These are phyloP conservation scores for Cymbopogon citratus DNA, from an alignment of 176 grass and related monocot genomes.

Conservation along the genomic window DNA sequence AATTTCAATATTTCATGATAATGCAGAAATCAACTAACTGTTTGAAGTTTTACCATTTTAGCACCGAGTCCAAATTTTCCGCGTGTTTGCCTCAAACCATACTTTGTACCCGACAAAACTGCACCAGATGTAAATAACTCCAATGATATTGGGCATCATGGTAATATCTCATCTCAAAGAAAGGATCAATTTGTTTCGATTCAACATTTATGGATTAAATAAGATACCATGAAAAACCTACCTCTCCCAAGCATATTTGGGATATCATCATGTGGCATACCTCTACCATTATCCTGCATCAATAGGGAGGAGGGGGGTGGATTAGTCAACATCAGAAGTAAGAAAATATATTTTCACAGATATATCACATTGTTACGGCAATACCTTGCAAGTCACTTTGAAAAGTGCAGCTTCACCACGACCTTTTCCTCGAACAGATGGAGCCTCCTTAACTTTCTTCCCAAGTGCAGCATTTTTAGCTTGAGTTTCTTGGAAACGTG, in stretches of 20 bases:
- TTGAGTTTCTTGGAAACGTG: constrained; percentile 85
- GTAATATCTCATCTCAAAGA: neutral
- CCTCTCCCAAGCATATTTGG: constrained; percentile 99
- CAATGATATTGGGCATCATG: constrained; percentile 9
- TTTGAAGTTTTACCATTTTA: constrained; percentile 65
- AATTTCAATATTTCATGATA: neutral
- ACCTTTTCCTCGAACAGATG: constrained; percentile 53
- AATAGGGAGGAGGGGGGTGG: neutral
- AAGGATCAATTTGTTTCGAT: neutral
- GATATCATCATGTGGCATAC: constrained; percentile 99
- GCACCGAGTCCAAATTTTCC: constrained; percentile 98
- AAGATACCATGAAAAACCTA: constrained; percentile 30
- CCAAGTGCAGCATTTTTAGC: constrained; percentile 69
- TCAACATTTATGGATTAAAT: neutral
- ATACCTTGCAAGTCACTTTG: constrained; percentile 94
- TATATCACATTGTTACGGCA: neutral
- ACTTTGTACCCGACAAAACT: constrained; percentile 96
- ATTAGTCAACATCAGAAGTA: neutral
- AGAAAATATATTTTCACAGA: constrained; percentile 5
- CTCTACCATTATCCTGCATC: constrained; percentile 82
- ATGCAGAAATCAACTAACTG: neutral
- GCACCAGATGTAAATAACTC: constrained; percentile 36
- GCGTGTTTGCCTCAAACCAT: constrained; percentile 98
- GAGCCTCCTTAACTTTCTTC: constrained; percentile 87
- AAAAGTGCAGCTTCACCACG: constrained; percentile 87